Evolutionary conservation across 176 grass and related monocot genomes (phyloP).

Genomic region (Carex littledalei): DNA sequence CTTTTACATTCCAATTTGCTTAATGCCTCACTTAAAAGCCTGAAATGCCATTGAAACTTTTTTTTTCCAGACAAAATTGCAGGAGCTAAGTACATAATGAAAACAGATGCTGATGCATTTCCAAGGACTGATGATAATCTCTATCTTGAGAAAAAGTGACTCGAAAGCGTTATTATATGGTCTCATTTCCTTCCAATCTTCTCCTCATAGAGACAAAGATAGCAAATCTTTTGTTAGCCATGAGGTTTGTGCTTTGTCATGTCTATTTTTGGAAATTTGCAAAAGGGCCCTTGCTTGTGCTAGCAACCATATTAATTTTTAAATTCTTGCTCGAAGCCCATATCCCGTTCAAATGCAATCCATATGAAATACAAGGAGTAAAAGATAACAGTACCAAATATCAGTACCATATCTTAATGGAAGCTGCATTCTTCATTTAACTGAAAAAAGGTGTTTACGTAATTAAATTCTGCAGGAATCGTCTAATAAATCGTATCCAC

Average conservation of each 20-base stretch:
- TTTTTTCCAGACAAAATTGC: slow-evolving; percentile 61
- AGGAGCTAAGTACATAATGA: slow-evolving; percentile 87
- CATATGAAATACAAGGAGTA: background rate
- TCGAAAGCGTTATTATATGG: slow-evolving; percentile 62
- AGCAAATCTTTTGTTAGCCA: slow-evolving; percentile 90
- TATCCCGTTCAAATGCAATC: background rate
- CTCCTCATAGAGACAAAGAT: slow-evolving; percentile 68
- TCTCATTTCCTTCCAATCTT: slow-evolving; percentile 76
- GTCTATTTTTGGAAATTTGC: background rate
- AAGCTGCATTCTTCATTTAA: background rate
- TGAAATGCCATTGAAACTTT: background rate
- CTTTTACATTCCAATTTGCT: background rate
- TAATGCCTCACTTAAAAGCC: background rate
- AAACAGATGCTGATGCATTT: slow-evolving; percentile 99
- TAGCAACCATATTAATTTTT: background rate
- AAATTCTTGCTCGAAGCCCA: too few species aligned
- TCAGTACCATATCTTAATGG: background rate
- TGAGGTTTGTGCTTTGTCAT: slow-evolving; percentile 37
- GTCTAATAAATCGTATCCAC: slow-evolving; percentile 53
- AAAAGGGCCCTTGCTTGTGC: background rate
- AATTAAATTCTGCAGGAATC: slow-evolving; percentile 49
- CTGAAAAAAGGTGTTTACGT: background rate
- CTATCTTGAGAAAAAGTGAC: slow-evolving; percentile 55
- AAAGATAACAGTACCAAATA: background rate
- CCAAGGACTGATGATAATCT: slow-evolving; percentile 78